Evolutionary conservation across 805 yeast species (phyloP), one percentile per base, ranked within the genome.

Genomic region (Monosporozyma solicola): DNA sequence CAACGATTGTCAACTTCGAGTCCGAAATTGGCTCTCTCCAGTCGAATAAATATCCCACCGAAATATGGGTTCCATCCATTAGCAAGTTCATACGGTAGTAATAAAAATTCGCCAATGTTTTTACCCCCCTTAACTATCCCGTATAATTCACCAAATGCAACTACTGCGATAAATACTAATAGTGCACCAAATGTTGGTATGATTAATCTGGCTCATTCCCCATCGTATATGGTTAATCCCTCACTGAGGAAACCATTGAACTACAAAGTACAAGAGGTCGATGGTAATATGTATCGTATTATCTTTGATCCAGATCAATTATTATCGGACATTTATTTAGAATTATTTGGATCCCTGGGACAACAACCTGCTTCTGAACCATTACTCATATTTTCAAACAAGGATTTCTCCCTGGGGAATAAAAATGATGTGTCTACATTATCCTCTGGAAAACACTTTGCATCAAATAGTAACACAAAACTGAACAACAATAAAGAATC

Each of bases 301-400:
- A 48, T 59, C 10, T 62, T 67, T 41, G 59, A 58, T 33, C 68
- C 71, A 3, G 70, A 67, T 50, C 66, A 64, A 53, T 52, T 60
- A 24, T 57, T 64, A 2, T 53, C 57, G 20, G 61, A 58, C 47
- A 58, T 67, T 32, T 64, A 63, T 52, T 56, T 47, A 20, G 60
- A 54, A 27, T 46, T 67, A 29, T 67, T 59, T 51, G 67, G 67
- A 2, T 55, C 61, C 8, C 41, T 61, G 39, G 61, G 63, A 9
- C 50, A 59, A 32, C 69, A 65, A 52, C 49, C 53, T 27, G 57
- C 65, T 3, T 51, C 61, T 7, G 64, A 66, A 33, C 61, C 71
- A 1, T 47, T 67, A 45, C 47, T 60, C 2, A 55, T 67, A 6
- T 64, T 64, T 51, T 59, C 58, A 2, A 49, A 37, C 41, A 20